phyloP scores from a whole-genome alignment of 2,329 filamentous ascomycete species.

The Colletotrichum sp. region DNA sequence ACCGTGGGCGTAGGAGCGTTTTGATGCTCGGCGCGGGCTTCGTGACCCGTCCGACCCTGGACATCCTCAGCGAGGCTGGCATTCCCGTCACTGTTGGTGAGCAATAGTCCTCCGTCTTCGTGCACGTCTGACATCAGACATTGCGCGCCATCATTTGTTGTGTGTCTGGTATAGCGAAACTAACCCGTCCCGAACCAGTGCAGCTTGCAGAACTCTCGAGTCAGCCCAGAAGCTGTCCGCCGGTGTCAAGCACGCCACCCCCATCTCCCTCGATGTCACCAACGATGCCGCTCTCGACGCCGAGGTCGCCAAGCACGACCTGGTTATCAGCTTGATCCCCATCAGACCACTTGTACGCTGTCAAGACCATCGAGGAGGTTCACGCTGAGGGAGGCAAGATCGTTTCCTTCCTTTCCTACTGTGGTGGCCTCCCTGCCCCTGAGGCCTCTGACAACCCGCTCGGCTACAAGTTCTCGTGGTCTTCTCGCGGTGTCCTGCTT shows the following conservation, averaged over 20 bases:
- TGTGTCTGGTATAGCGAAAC: not conserved
- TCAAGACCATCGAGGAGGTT: constrained; percentile 89
- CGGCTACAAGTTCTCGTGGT: constrained; percentile 90
- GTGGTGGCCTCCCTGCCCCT: constrained; percentile 74
- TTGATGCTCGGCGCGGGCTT: constrained; percentile 58
- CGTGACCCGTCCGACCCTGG: constrained; percentile 68
- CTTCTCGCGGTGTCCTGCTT: constrained; percentile 82
- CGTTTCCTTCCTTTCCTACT: constrained; percentile 80
- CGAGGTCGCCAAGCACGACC: constrained; percentile 78
- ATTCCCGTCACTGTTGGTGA: constrained; percentile 69
- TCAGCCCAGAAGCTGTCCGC: constrained; percentile 75
- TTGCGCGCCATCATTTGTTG: not conserved
- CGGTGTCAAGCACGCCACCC: constrained; percentile 72
- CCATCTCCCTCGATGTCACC: constrained; percentile 85
- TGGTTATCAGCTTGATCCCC: constrained; percentile 84
- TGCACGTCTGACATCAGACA: not conserved
- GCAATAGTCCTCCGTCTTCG: constrained; percentile 21
- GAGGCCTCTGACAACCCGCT: constrained; percentile 87
- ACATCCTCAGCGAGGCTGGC: constrained; percentile 64
- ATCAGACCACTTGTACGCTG: constrained; percentile 79
- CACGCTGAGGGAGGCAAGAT: constrained; percentile 88
- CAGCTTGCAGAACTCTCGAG: constrained; percentile 82
- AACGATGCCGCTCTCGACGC: constrained; percentile 78
- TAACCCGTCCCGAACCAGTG: not conserved
- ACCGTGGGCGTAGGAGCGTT: constrained; percentile 18